phyloP scores from a whole-genome alignment of 495 filamentous ascomycete species.

The Beverwykella pulmonaria region DNA sequence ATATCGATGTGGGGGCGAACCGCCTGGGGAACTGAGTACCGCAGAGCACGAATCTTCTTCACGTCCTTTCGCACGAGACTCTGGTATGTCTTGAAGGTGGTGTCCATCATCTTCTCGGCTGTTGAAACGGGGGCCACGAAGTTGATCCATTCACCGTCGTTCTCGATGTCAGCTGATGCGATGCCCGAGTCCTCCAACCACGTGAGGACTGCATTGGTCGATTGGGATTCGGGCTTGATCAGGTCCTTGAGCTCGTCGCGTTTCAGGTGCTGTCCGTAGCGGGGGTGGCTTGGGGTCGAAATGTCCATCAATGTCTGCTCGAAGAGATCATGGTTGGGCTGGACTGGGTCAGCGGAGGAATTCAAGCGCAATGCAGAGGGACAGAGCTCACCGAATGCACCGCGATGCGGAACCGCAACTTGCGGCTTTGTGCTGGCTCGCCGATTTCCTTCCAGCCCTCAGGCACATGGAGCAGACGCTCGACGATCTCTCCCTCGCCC shows the following conservation, averaged over 20 bases:
- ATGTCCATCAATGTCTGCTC: conserved; percentile 65
- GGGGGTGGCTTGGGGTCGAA: conserved; percentile 61
- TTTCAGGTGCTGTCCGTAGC: conserved; percentile 67
- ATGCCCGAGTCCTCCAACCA: conserved; percentile 43
- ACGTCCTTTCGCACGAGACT: conserved; percentile 28
- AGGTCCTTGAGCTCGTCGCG: conserved; percentile 50
- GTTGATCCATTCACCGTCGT: conserved; percentile 45
- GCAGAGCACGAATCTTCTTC: conserved; percentile 55
- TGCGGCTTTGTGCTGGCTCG: conserved; percentile 28
- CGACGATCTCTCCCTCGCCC: conserved; percentile 24
- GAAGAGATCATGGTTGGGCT: conserved; percentile 57
- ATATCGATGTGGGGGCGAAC: conserved; percentile 57
- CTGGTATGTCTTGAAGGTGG: conserved; percentile 43
- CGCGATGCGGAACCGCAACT: conserved; percentile 45
- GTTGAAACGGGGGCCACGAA: conserved; percentile 41
- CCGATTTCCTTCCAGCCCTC: conserved; percentile 43
- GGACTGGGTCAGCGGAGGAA: conserved; percentile 25
- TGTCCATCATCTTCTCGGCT: conserved; percentile 44
- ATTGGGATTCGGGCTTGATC: conserved; percentile 36
- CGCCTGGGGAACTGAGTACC: conserved; percentile 65
- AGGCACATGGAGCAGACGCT: conserved; percentile 35
- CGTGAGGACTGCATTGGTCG: conserved; percentile 33
- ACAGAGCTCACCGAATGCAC: conserved; percentile 37
- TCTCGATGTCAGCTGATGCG: conserved; percentile 31
- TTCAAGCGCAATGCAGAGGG: background rate